Percentiles rank a stretch among this genome's conserved stretches.
phyloP scores from a whole-genome alignment of 352 stramenopile genomes.

The Lagenidium sp. region DNA sequence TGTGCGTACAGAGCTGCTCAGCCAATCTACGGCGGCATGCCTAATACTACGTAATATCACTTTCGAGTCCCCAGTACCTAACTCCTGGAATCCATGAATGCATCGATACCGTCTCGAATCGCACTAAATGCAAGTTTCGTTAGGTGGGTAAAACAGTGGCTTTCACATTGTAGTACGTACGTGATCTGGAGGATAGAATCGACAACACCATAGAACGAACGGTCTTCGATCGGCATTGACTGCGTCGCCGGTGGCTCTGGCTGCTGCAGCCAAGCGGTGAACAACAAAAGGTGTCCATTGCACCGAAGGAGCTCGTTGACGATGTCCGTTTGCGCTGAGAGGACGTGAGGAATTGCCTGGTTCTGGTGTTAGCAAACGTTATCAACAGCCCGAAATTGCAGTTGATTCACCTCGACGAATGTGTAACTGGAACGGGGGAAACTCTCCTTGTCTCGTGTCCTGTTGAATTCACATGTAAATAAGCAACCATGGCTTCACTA shows the following conservation, averaged over 20 bases:
- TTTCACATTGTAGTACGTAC: slow-evolving; percentile 14
- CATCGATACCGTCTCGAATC: slow-evolving; percentile 51
- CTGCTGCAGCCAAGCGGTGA: slow-evolving; percentile 67
- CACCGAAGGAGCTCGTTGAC: slow-evolving; percentile 28
- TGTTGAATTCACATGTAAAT: slow-evolving; percentile 14
- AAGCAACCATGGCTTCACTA: not conserved
- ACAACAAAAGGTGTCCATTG: slow-evolving; percentile 55
- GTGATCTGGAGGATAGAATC: slow-evolving; percentile 71
- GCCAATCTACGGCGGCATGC: not conserved
- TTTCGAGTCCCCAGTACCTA: no score
- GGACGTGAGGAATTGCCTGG: slow-evolving; percentile 32
- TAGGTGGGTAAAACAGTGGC: not conserved
- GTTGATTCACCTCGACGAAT: slow-evolving; percentile 38
- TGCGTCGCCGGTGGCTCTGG: slow-evolving; percentile 64
- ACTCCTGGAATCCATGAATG: slow-evolving; percentile 52
- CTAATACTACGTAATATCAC: no score
- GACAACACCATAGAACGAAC: slow-evolving; percentile 59
- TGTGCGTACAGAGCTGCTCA: not conserved
- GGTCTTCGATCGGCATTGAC: slow-evolving; percentile 49
- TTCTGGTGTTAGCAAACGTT: no score
- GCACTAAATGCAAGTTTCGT: slow-evolving; percentile 16
- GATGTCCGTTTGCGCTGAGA: slow-evolving; percentile 11
- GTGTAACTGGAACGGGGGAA: slow-evolving; percentile 75
- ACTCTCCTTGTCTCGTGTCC: slow-evolving; percentile 71
- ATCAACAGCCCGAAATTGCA: no score